Conservation (phyloP, 192 early-diverging fungal genomes). For the Coemansia sp. region DNA sequence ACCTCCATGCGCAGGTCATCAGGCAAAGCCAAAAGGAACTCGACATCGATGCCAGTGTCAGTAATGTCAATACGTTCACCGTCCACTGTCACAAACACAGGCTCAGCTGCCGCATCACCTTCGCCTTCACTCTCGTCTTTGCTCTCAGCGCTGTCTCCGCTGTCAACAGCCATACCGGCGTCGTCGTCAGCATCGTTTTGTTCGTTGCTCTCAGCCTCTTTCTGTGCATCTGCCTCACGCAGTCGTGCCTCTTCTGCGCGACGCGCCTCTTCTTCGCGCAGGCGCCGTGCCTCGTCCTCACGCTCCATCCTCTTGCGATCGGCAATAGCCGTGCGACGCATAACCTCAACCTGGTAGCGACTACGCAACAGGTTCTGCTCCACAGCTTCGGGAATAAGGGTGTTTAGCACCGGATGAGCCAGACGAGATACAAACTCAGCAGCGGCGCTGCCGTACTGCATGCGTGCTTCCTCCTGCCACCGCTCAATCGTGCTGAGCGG, state of each 20-base stretch:
- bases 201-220: not conserved
- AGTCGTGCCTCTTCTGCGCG: constrained; percentile 32
- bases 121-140: not conserved
- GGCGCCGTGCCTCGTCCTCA: constrained; percentile 53
- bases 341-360: constrained; percentile 47
- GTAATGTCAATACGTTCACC: constrained; percentile 86
- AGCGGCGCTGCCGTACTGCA: constrained; percentile 70
- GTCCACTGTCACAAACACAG: constrained; percentile 66
- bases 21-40: constrained; percentile 92
- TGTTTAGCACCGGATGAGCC: constrained; percentile 65
- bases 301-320: constrained; percentile 47
- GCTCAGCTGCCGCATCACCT: constrained; percentile 13
- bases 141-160: not conserved
- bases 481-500: constrained; percentile 73
- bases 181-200: not conserved
- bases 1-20: constrained; percentile 94
- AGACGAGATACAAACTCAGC: constrained; percentile 63
- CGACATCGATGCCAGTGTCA: constrained; percentile 89
- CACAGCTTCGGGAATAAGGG: constrained; percentile 74
- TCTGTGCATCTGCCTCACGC: constrained; percentile 10
- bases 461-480: constrained; percentile 83
- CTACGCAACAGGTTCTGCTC: constrained; percentile 52
- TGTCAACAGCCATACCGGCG: constrained; percentile 9
- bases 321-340: constrained; percentile 30
- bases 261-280: constrained; percentile 57